Conservation (phyloP, 225 moss, liverwort and hornwort genomes). For the Physcomitrium patens region DNA sequence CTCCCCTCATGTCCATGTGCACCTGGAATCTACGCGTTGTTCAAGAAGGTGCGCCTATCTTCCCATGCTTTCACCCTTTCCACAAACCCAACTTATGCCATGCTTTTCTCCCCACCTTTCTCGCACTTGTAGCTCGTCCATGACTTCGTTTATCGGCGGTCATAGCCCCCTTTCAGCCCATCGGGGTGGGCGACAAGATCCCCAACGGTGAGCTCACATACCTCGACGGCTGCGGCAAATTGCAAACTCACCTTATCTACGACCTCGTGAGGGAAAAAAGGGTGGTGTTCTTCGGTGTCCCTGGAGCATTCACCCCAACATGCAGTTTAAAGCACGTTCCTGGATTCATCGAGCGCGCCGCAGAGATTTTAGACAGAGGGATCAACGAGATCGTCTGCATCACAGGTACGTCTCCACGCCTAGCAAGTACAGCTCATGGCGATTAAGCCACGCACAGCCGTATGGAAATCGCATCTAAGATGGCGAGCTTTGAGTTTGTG, state of each 20-base stretch:
- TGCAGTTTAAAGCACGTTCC: constrained; percentile 94
- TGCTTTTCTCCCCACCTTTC: background rate
- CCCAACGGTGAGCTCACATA: constrained; percentile 73
- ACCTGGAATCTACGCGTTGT: constrained; percentile 52
- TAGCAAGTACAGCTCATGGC: too few relatives aligned
- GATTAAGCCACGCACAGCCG: background rate
- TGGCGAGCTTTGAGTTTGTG: background rate
- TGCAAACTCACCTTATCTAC: constrained; percentile 65
- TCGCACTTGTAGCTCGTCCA: background rate
- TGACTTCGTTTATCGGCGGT: background rate
- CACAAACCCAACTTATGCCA: background rate
- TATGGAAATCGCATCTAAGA: background rate
- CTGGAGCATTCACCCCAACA: constrained; percentile 89
- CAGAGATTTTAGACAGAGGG: constrained; percentile 66
- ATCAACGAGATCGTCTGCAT: constrained; percentile 77
- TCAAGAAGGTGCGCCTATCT: constrained; percentile 41
- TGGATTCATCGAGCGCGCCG: constrained; percentile 70
- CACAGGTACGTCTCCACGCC: constrained; percentile 46
- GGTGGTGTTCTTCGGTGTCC: constrained; percentile 77
- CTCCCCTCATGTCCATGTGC: constrained; percentile 44
- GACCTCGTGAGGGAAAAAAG: constrained; percentile 62
- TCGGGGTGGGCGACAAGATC: constrained; percentile 65
- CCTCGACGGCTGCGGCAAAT: constrained; percentile 61
- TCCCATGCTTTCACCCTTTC: background rate
- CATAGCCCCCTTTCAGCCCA: constrained; percentile 56